Conservation (phyloP, 2,329 filamentous ascomycete species). For the Malbranchea zuffiana region DNA sequence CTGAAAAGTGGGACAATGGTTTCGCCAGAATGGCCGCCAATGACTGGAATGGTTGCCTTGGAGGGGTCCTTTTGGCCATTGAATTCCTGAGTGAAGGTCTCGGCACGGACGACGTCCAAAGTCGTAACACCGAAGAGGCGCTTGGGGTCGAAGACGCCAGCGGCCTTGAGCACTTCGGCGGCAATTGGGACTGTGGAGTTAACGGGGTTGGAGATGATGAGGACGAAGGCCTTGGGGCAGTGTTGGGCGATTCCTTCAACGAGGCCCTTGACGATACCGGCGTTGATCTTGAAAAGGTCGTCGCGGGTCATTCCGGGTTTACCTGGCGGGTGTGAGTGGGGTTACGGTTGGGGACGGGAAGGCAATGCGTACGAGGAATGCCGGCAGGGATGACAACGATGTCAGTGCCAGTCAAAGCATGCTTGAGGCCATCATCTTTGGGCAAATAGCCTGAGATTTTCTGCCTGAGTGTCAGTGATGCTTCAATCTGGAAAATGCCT, state of each 20-base stretch:
- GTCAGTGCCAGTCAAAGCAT: conserved; percentile 83
- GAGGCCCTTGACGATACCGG: conserved; percentile 89
- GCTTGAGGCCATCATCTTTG: conserved; percentile 70
- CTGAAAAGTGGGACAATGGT: conserved; percentile 98
- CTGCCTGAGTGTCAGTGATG: conserved; percentile 34
- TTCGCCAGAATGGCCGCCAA: conserved; percentile 94
- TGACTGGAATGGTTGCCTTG: conserved; percentile 76
- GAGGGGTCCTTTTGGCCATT: conserved; percentile 70
- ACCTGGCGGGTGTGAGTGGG: conserved; percentile 43
- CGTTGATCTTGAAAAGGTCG: conserved; percentile 99
- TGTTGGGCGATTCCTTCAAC: conserved; percentile 79
- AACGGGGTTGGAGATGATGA: conserved; percentile 98
- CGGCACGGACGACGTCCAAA: conserved; percentile 92
- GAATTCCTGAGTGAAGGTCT: conserved; percentile 88
- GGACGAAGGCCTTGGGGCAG: conserved; percentile 83
- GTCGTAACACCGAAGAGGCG: conserved; percentile 98
- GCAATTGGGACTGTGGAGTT: conserved; percentile 98
- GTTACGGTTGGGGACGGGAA: not conserved
- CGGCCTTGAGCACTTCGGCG: conserved; percentile 89
- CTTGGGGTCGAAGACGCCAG: conserved; percentile 87
- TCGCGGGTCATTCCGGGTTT: conserved; percentile 99
- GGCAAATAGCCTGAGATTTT: conserved; percentile 83
- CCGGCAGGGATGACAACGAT: conserved; percentile 95
- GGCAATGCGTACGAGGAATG: conserved; percentile 70
- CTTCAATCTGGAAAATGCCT: conserved; percentile 2